Base-by-base conservation (phyloP, 1,139 yeast species). In the Diutina rugosa region DNA sequence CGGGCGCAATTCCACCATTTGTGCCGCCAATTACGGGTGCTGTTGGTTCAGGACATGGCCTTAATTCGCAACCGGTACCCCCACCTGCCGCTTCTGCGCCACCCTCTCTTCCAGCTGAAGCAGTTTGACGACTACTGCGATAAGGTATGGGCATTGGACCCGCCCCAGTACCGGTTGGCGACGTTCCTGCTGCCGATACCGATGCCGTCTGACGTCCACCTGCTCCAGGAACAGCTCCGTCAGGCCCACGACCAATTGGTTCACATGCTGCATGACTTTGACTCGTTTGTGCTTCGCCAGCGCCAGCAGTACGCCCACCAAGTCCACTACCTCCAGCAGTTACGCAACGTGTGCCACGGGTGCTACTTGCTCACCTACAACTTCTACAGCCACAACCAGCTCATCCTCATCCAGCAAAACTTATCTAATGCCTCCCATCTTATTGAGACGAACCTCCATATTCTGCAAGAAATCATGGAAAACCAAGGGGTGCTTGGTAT, bases 11-110 rank as follows among this genome's bases (percentile, higher is more conserved):
- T 59, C 35, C 21, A 38, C 41, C 12, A 44, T 10, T 47, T 59
- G 2, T 61, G 72, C 38, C 55, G 57, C 2, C 59, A 62, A 59
- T 62, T 72, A 38, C 61, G 75, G 56, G 61, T 65, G 46, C 62
- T 65, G 45, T 60, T 72, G 46, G 63, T 69, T 41, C 76, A 72
- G 61, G 76, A 72, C 58, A 71, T 72, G 76, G 70, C 68, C 4
- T 56, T 69, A 1, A 57, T 72, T 1, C 64, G 63, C 55, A 59
- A 58, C 45, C 57, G 59, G 46, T 69, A 66, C 58, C 74, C 75
- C 3, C 56, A 61, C 6, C 69, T 66, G 58, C 66, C 69, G 5
- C 59, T 72, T 14, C 64, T 66, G 28, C 59, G 60, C 44, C 72
- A 71, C 57, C 69, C 70, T 6, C 61, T 71, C 5, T 72, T 72